phyloP scores from a whole-genome alignment of 441 rosid genomes.

The Eutrema salsugineum region DNA sequence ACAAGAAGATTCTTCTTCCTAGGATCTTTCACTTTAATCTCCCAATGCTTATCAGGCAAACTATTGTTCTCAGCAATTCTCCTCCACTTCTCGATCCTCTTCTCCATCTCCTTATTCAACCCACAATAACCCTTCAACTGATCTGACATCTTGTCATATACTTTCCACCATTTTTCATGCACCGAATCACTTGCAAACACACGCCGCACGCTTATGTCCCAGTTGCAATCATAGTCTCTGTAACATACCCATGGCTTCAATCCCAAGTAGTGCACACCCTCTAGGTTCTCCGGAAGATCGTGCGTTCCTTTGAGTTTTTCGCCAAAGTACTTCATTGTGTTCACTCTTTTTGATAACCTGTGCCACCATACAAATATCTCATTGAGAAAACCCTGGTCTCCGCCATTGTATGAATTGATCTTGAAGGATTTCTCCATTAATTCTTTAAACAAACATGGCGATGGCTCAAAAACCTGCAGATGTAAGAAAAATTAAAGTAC shows the following conservation, averaged over 20 bases:
- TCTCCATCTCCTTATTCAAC: slow-evolving; percentile 34
- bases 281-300: slow-evolving; percentile 19
- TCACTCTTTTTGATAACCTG: slow-evolving; percentile 46
- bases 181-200: slow-evolving; percentile 57
- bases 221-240: slow-evolving; percentile 74
- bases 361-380: slow-evolving; percentile 88
- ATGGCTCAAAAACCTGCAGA: slow-evolving; percentile 62
- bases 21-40: slow-evolving; percentile 47
- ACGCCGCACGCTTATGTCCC: slow-evolving; percentile 43
- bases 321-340: slow-evolving; percentile 41
- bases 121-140: slow-evolving; percentile 46
- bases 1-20: slow-evolving; percentile 36
- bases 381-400: slow-evolving; percentile 78
- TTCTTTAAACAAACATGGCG: slow-evolving; percentile 46
- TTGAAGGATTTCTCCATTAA: slow-evolving; percentile 37
- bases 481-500: not conserved
- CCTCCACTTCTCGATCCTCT: slow-evolving; percentile 53
- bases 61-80: slow-evolving; percentile 36
- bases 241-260: slow-evolving; percentile 87
- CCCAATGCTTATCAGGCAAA: slow-evolving; percentile 56
- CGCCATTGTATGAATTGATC: slow-evolving; percentile 59
- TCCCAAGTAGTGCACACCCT: slow-evolving; percentile 61
- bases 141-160: slow-evolving; percentile 54
- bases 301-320: slow-evolving; percentile 6
- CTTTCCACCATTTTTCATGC: slow-evolving; percentile 60